Conservation (phyloP, 2,329 filamentous ascomycete genomes). For the Nectriaceae sp. region DNA sequence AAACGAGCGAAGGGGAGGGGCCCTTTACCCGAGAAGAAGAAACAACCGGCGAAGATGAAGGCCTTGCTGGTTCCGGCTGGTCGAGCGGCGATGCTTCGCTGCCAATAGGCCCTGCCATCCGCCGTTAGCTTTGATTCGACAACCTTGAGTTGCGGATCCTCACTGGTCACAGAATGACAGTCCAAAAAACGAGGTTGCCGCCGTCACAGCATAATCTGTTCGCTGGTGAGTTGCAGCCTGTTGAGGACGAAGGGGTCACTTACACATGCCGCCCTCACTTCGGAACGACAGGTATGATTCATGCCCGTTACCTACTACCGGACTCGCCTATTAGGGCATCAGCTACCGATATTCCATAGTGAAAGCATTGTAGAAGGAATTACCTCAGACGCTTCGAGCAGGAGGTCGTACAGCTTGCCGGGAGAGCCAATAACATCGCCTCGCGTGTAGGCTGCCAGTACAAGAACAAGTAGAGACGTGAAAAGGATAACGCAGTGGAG, state of each 20-base stretch:
- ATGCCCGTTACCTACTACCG: neutral
- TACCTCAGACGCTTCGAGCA: neutral
- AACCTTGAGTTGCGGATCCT: neutral
- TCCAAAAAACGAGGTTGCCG: neutral
- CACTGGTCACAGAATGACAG: neutral
- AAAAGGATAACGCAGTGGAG: neutral
- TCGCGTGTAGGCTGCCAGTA: neutral
- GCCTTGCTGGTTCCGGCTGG: neutral
- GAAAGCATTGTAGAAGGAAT: neutral
- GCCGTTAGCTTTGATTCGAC: neutral
- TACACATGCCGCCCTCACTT: neutral
- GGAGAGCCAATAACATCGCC: neutral
- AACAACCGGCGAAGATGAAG: neutral
- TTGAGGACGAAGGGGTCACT: neutral
- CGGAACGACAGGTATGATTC: neutral
- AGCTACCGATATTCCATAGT: neutral
- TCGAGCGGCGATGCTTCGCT: neutral
- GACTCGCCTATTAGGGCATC: neutral
- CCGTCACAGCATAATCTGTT: neutral
- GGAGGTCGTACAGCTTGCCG: neutral
- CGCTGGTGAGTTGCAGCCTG: neutral
- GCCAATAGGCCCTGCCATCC: neutral
- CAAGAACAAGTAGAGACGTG: neutral
- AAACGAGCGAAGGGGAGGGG: neutral
- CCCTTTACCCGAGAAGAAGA: neutral